Conservation (phyloP, 805 yeast genomes). For the Suhomyces prunicola region DNA sequence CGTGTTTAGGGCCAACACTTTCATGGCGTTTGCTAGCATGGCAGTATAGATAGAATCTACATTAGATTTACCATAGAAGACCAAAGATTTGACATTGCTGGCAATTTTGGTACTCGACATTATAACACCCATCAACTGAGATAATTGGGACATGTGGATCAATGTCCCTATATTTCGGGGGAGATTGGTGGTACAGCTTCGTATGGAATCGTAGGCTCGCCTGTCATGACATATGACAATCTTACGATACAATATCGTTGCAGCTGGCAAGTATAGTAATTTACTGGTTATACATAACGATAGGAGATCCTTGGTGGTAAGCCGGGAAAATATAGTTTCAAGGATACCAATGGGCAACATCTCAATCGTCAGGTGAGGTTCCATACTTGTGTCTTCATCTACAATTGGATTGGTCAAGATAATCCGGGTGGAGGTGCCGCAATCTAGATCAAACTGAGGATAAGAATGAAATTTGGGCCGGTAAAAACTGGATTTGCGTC, state of each 20-base stretch:
- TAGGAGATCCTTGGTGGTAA: conserved; percentile 20
- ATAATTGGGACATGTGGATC: conserved; percentile 11
- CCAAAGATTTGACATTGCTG: conserved; percentile 8
- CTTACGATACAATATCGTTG: conserved; percentile 18
- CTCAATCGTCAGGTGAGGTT: background rate
- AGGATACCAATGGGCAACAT: conserved; percentile 18
- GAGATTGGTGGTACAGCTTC: conserved; percentile 9
- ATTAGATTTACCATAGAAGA: conserved; percentile 6
- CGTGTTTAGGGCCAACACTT: background rate
- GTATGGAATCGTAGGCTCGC: conserved; percentile 2
- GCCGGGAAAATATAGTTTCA: conserved; percentile 16
- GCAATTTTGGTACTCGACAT: conserved; percentile 11
- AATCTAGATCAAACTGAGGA: background rate
- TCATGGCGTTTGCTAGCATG: background rate
- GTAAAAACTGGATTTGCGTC: conserved; percentile 3
- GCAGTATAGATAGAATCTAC: background rate
- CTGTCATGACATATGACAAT: conserved; percentile 17
- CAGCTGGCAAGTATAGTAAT: conserved; percentile 26
- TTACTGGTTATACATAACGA: conserved; percentile 18
- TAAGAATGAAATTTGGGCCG: conserved; percentile 2
- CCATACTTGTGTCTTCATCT: background rate
- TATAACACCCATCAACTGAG: conserved; percentile 11
- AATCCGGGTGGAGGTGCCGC: background rate
- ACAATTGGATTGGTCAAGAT: conserved; percentile 7
- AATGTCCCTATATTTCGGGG: conserved; percentile 18